Base-by-base conservation (phyloP, 2,329 filamentous ascomycete species). In the Hymenoscyphus linearis region DNA sequence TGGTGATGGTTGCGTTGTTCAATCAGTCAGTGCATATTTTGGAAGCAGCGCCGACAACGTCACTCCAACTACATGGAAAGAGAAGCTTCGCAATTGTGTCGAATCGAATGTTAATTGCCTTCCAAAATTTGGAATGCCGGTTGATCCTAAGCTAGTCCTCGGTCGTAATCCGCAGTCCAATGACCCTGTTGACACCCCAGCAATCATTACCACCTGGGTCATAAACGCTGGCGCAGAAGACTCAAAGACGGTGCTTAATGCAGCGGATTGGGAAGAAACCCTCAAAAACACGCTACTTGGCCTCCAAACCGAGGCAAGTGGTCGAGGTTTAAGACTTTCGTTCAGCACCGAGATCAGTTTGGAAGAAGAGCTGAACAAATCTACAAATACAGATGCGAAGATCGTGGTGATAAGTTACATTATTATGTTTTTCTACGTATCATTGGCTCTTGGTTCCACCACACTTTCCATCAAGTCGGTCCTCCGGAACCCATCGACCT, bases 361-460 rank as follows among this genome's bases (percentile, higher is more conserved):
- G 64, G 93, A 98, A 73, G 84, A 97, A 73, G 95, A 99, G 72
- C 81, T 99, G 61, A 99, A 97, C 79, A 96, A 98, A 77, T 96
- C 92, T 40, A 97, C 92, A 56, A 99, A 99, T 75, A 98, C 95
- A 0, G 95, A 99, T 74, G 96, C 93, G 52, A 97, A 93, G 74
- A 99, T 99, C 70, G 86, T 99, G 26, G 85, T 93, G 59, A 88
- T 99, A 76, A 98, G 93, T 80, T 99, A 99, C 76, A 82, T 98
- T 65, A 91, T 97, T 78, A 99, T 99, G 95, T 99, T 99, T 76
- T 77, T 99, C 64, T 99, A 99, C 72, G 95, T 93, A 3, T 98
- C 93, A 5, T 77, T 99, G 58, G 93, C 95, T 0, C 81, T 99
- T 0, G 95, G 95, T 0, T 96, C 93, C 1, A 95, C 90, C 0